Percentiles rank a stretch among this genome's conserved stretches.
Evolutionary conservation across 352 stramenopile genomes (phyloP).

Genomic region (Elongisporangium anandrum): DNA sequence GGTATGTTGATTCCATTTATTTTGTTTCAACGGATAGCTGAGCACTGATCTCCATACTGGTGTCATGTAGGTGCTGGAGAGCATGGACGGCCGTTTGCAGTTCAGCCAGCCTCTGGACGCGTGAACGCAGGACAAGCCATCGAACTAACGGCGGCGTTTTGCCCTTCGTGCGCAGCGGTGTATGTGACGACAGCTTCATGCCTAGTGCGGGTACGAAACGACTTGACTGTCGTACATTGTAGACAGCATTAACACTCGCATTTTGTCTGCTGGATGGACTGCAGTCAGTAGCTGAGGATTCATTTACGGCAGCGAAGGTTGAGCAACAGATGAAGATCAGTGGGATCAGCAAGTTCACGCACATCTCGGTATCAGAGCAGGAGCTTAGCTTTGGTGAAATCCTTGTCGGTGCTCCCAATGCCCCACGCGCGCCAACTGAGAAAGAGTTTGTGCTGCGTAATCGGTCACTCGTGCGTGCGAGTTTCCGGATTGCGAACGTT

Average conservation of each 20-base stretch:
- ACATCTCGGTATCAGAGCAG: conserved; percentile 76
- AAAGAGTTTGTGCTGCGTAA: conserved; percentile 88
- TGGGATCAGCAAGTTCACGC: conserved; percentile 87
- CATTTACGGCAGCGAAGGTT: conserved; percentile 13
- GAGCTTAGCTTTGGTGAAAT: conserved; percentile 85
- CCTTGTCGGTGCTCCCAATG: conserved; percentile 53
- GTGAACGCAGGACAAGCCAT: conserved; percentile 59
- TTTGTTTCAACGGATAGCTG: not conserved
- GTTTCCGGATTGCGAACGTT: conserved; percentile 62
- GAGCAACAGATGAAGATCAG: conserved; percentile 82
- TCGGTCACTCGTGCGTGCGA: conserved; percentile 86
- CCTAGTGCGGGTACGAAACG: conserved; percentile 39
- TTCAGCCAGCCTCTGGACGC: conserved; percentile 64
- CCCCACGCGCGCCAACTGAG: conserved; percentile 39
- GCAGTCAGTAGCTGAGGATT: conserved; percentile 23
- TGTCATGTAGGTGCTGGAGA: conserved; percentile 40
- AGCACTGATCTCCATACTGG: not conserved
- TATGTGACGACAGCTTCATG: conserved; percentile 82
- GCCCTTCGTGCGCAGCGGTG: conserved; percentile 65
- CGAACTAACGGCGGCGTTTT: conserved; percentile 74
- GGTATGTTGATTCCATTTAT: conserved; percentile 7
- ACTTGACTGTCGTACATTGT: not conserved
- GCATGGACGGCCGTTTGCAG: conserved; percentile 68
- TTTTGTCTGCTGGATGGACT: not conserved
- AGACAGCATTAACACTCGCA: not conserved